phyloP scores from a whole-genome alignment of 305 asterid species.

The Andrographis paniculata region DNA sequence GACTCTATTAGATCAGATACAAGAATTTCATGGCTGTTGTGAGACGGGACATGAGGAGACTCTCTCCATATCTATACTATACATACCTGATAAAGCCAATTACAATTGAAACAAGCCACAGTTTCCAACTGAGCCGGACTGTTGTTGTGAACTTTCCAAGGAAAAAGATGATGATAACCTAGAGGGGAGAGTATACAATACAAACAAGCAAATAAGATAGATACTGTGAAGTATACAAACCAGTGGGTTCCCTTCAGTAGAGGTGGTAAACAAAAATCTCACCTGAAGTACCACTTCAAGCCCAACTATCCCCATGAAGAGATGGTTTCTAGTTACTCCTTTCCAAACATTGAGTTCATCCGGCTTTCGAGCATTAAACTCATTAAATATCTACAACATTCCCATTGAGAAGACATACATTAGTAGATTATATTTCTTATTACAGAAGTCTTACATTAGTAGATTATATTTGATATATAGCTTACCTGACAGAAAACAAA shows the following conservation, averaged over 20 bases:
- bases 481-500: constrained; percentile 86
- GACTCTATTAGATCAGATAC: constrained; percentile 1
- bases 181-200: too few relatives aligned
- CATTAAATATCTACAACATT: constrained; percentile 69
- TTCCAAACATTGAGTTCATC: constrained; percentile 71
- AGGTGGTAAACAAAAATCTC: too few relatives aligned
- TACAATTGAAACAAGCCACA: constrained; percentile 52
- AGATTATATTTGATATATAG: background rate
- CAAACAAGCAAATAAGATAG: constrained; percentile 6
- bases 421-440: too few relatives aligned
- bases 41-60: background rate
- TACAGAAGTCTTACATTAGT: too few relatives aligned
- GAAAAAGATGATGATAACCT: constrained; percentile 49
- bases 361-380: constrained; percentile 90
- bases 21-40: background rate
- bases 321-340: constrained; percentile 65
- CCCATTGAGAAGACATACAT: background rate
- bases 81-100: constrained; percentile 53
- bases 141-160: constrained; percentile 42
- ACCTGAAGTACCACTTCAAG: constrained; percentile 85
- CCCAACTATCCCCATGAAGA: constrained; percentile 65
- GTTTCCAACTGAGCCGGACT: constrained; percentile 48
- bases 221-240: too few relatives aligned
- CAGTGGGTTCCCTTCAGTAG: too few relatives aligned
- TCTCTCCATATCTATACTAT: too few relatives aligned